Evolutionary conservation across 78 protist species (phyloP).

Genomic region (Pigoraptor vietnamica): DNA sequence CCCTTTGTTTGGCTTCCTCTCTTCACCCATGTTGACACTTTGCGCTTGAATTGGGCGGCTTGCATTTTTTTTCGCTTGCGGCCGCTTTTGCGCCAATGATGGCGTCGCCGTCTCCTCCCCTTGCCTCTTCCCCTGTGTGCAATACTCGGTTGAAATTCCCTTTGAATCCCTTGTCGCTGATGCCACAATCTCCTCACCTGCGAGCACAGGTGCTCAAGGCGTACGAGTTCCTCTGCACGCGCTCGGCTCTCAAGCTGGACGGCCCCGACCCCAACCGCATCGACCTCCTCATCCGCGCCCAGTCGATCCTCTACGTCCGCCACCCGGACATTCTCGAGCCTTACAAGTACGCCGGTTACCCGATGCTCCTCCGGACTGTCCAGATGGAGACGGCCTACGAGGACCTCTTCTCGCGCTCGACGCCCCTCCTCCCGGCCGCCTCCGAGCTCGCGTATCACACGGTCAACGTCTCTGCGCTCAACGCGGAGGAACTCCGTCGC

Average conservation of each 20-base stretch:
- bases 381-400: constrained; percentile 16
- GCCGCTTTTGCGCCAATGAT: neutral
- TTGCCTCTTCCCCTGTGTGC: too few species aligned
- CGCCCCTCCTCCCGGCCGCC: constrained; percentile 51
- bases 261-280: constrained; percentile 38
- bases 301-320: constrained; percentile 62
- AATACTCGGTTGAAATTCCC: too few species aligned
- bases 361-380: constrained; percentile 50
- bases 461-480: constrained; percentile 61
- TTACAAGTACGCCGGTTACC: constrained; percentile 80
- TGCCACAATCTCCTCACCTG: too few species aligned
- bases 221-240: constrained; percentile 18
- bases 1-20: too few species aligned
- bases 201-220: constrained; percentile 7
- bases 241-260: neutral
- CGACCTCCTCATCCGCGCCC: constrained; percentile 53
- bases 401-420: constrained; percentile 17
- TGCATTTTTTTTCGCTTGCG: neutral
- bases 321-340: constrained; percentile 50
- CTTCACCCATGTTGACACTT: too few species aligned
- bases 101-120: too few species aligned
- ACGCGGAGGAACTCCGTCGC: constrained; percentile 66
- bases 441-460: constrained; percentile 64
- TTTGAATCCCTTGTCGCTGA: too few species aligned
- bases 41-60: too few species aligned